Base-by-base conservation (phyloP, 2,329 filamentous ascomycete species). In the Botrytis pseudocinerea region DNA sequence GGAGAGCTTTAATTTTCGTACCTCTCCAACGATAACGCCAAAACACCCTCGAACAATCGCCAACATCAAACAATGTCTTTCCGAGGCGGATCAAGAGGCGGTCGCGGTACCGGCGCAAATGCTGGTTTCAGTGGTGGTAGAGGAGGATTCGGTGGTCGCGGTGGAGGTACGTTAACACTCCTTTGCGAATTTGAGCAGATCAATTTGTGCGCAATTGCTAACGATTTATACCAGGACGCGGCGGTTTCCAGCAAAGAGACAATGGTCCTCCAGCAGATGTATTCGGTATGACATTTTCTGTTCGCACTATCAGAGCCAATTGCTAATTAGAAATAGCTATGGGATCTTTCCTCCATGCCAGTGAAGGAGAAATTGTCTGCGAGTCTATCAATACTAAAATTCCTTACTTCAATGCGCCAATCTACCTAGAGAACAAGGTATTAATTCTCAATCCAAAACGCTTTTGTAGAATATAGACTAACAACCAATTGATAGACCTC, bases 361-460 rank as follows among this genome's bases (percentile, higher is more conserved):
- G 93, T 85, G 96, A 99, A 85, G 95, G 95, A 83, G 96, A 99
- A 85, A 96, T 99, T 88, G 92, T 99, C 79, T 98, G 95, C 92
- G 91, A 94, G 84, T 97, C 93, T 78, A 92, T 92, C 84, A 98
- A 98, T 87, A 87, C 92, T 80, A 98, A 98, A 86, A 92, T 99
- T 77, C 96, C 96, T 75, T 97, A 97, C 87, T 99, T 99, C 91
- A 98, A 98, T 87, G 96, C 96, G 75, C 94, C 94, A 78, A 97
- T 99, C 83, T 99, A 96, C 86, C 92, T 98, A 80, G 95, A 98
- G 88, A 99, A 98, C 88, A 99, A 98, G 88, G 92, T 92, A 71
- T 42, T 63, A 40, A 61, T 20, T 42, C 28, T 35, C 12, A 46
- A 48, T 35, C 4, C 10, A 2, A 28, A 28, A 18, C 2, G 2